Evolutionary conservation across 257 asterid species (phyloP).

Genomic region (Nicotiana benthamiana): DNA sequence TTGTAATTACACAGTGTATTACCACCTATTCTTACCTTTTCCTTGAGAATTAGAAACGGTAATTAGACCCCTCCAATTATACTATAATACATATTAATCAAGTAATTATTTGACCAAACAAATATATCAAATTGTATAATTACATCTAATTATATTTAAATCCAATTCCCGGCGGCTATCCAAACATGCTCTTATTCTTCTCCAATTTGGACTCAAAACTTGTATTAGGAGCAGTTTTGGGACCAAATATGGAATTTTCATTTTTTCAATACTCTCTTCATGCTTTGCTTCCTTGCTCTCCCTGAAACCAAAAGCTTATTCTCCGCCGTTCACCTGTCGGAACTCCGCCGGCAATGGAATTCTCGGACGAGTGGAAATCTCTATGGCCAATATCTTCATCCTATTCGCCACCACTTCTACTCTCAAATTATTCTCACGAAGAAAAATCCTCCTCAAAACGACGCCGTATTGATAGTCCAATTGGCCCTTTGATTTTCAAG

Average conservation of each 20-base stretch:
- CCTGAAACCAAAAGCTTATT: neutral
- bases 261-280: neutral
- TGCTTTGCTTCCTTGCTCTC: neutral
- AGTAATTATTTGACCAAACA: too few species aligned
- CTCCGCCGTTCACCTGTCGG: neutral
- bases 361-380: constrained; percentile 58
- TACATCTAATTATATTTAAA: too few species aligned
- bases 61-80: too few species aligned
- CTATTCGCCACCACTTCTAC: constrained; percentile 43
- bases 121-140: too few species aligned
- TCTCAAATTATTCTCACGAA: constrained; percentile 10
- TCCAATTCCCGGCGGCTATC: too few species aligned
- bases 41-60: too few species aligned
- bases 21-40: too few species aligned
- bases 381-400: constrained; percentile 44
- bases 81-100: too few species aligned
- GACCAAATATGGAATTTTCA: neutral
- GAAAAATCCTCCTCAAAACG: constrained; percentile 9
- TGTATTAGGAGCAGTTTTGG: neutral
- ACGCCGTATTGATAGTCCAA: constrained; percentile 1
- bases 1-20: too few species aligned
- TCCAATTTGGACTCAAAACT: neutral
- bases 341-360: constrained; percentile 18
- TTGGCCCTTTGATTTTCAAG: constrained; percentile 57
- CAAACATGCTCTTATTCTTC: too few species aligned